Percentiles rank a stretch among this genome's conserved stretches.
Conservation (phyloP, 1,139 yeast genomes). For the Hansenula anomala region DNA sequence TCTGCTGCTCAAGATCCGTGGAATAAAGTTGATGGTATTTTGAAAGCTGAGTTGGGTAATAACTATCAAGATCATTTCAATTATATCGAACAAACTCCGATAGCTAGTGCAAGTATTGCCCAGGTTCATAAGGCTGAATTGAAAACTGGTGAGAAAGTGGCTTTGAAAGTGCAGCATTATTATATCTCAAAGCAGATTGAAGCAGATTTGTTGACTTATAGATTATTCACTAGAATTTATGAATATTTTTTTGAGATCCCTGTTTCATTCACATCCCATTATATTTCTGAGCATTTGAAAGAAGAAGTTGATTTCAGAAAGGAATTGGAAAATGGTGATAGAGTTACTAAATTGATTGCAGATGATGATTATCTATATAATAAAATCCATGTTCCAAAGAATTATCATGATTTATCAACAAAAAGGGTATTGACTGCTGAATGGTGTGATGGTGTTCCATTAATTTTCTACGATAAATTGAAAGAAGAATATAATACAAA, state of each 20-base stretch:
- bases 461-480: slow-evolving; percentile 42
- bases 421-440: slow-evolving; percentile 57
- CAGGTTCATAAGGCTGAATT: slow-evolving; percentile 89
- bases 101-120: slow-evolving; percentile 98
- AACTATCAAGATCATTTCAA: slow-evolving; percentile 71
- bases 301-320: slow-evolving; percentile 58
- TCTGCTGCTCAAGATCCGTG: slow-evolving; percentile 68
- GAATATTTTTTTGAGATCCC: slow-evolving; percentile 63
- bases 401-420: slow-evolving; percentile 41
- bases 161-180: slow-evolving; percentile 93
- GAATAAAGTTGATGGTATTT: slow-evolving; percentile 42
- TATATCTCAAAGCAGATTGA: slow-evolving; percentile 91
- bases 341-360: slow-evolving; percentile 27
- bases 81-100: slow-evolving; percentile 77
- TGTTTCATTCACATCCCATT: slow-evolving; percentile 49
- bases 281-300: slow-evolving; percentile 51
- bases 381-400: slow-evolving; percentile 50
- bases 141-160: slow-evolving; percentile 59
- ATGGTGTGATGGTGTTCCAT: slow-evolving; percentile 70
- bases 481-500: slow-evolving; percentile 37
- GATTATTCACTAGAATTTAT: slow-evolving; percentile 46
- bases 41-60: slow-evolving; percentile 59
- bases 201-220: slow-evolving; percentile 70
- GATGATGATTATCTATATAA: slow-evolving; percentile 30
- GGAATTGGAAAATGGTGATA: slow-evolving; percentile 50